Conservation (phyloP, 2,329 filamentous ascomycete genomes). For the Trichoderma citrinoviride region DNA sequence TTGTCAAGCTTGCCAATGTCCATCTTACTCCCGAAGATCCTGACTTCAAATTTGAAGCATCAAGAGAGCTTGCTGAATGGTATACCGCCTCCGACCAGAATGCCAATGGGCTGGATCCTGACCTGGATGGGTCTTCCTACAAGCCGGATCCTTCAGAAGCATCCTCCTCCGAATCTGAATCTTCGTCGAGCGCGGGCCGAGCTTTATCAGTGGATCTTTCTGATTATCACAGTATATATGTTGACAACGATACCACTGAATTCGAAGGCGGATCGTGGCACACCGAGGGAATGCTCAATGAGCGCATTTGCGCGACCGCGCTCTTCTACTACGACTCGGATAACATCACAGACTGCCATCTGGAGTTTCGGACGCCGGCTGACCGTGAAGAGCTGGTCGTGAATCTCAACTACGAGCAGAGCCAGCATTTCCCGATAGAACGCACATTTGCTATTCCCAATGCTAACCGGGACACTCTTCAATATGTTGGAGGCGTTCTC, state of each 20-base stretch:
- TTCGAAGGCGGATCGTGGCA: constrained; percentile 53
- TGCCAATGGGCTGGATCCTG: not conserved
- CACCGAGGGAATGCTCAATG: constrained; percentile 45
- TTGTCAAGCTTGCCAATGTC: constrained; percentile 62
- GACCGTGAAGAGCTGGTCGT: constrained; percentile 31
- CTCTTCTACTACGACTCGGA: constrained; percentile 60
- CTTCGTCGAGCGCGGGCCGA: not conserved
- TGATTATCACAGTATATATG: not conserved
- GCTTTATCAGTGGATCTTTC: not conserved
- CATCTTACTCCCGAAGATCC: constrained; percentile 59
- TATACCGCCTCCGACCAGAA: not conserved
- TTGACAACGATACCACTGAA: not conserved
- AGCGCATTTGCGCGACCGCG: constrained; percentile 62
- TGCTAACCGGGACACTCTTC: constrained; percentile 24
- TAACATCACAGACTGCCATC: constrained; percentile 54
- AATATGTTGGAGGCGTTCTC: constrained; percentile 46
- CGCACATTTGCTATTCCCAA: constrained; percentile 36
- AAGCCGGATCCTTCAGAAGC: not conserved
- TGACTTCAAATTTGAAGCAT: constrained; percentile 2
- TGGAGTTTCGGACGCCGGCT: constrained; percentile 50
- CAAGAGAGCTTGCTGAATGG: constrained; percentile 4
- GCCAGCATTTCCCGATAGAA: constrained; percentile 36
- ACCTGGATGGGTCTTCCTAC: constrained; percentile 3
- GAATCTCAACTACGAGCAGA: constrained; percentile 33
- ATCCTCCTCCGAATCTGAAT: not conserved